Base-by-base conservation (phyloP, 2,329 filamentous ascomycete genomes). In the Cercospora sp. region DNA sequence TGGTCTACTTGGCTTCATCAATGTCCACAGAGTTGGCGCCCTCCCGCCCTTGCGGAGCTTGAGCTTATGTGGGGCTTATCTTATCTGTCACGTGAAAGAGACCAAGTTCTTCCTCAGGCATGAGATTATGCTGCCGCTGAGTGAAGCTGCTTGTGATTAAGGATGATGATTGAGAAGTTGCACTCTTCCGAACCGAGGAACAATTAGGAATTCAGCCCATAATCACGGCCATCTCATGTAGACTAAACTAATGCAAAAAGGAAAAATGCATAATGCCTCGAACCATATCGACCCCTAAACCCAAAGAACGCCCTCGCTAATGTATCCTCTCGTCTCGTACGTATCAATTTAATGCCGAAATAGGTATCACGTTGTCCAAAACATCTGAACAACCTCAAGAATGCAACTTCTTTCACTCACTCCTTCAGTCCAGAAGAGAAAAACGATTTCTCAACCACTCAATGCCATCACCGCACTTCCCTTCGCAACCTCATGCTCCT, bases 271-370 rank as follows among this genome's bases (percentile, higher is more conserved):
- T 53, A 53, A 23, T 16, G 23, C 20, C 3, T 18, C 10, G 5
- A 28, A 7, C 23, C 13, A 39, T 23, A n/a, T n/a, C n/a, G n/a
- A n/a, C n/a, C 42, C 5, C 5, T 4, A 28, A 28, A 8, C 48
- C 23, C 20, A 53, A n/a, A 16, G 42, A 59, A 59, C 55, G 55
- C 55, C 55, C 18, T 59, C 55, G 55, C 55, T 59, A 36, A 59
- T 59, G 55, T 36, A 36, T 33, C 28, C 55, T 23, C 31, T 33
- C 26, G 18, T 59, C 8, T 59, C 55, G 18, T 59, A n/a, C 18
- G 55, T 36, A 5, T 36, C 55, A 36, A 33, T 59, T 23, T 59
- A 36, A 9, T 20, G 31, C 31, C 28, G 10, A 58, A 16, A 20
- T 23, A 59, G 55, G 55, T 33, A 59, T 59, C 55, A 33, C 3